Conservation (phyloP, 768 basidiomycete genomes). For the Clitopilus hobsonii region DNA sequence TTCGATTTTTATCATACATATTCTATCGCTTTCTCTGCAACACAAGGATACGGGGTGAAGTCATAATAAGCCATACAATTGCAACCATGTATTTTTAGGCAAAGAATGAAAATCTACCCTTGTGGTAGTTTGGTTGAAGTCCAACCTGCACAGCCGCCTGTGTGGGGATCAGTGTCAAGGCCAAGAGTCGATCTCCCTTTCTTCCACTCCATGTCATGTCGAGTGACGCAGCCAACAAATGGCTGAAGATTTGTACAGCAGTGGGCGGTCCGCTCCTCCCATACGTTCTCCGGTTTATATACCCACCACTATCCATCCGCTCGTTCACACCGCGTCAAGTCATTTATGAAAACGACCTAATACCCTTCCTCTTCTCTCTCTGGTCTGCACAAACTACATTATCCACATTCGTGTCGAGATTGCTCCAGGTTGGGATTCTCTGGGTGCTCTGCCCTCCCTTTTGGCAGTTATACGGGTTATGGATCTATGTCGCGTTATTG, state of each 20-base stretch:
- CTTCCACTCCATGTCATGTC: neutral
- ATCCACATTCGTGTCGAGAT: conserved; percentile 18
- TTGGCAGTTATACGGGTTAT: conserved; percentile 19
- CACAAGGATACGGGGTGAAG: neutral
- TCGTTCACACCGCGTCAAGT: conserved; percentile 32
- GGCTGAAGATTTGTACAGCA: conserved; percentile 4
- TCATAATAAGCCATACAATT: neutral
- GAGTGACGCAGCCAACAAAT: neutral
- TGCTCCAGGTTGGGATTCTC: conserved; percentile 18
- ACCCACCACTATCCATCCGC: conserved; percentile 11
- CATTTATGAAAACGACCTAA: conserved; percentile 25
- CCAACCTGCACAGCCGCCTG: no score
- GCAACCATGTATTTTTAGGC: neutral
- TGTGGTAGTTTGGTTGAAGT: neutral
- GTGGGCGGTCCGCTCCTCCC: conserved; percentile 13
- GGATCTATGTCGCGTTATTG: conserved; percentile 19
- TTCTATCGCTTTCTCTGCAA: neutral
- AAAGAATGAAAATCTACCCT: neutral
- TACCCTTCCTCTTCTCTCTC: conserved; percentile 28
- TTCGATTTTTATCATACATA: neutral
- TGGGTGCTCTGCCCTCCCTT: conserved; percentile 12
- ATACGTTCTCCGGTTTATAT: conserved; percentile 9
- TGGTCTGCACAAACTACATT: conserved; percentile 26
- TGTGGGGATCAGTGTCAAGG: neutral
- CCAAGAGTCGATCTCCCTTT: neutral